phyloP scores from a whole-genome alignment of 2,329 filamentous ascomycete species.

The Parastagonospora nodorum region DNA sequence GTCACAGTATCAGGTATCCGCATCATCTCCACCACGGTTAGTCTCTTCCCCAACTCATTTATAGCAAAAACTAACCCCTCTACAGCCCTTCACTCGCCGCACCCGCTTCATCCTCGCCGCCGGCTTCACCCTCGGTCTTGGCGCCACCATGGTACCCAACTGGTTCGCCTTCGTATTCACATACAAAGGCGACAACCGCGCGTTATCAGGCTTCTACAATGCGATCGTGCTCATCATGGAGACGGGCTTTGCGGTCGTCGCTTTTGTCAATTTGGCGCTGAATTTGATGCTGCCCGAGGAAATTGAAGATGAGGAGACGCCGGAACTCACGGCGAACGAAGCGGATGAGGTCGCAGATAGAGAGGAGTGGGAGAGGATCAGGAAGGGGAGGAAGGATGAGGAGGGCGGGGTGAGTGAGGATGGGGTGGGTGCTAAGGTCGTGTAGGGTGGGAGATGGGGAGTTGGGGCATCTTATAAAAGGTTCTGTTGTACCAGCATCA shows the following conservation, averaged over 20 bases:
- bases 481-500: too few species aligned
- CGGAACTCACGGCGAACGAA: conserved; percentile 50
- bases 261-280: conserved; percentile 72
- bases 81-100: conserved; percentile 69
- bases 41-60: too few species aligned
- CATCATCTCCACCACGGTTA: conserved; percentile 68
- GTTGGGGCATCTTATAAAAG: too few species aligned
- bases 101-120: conserved; percentile 83
- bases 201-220: conserved; percentile 74
- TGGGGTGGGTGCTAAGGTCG: not conserved
- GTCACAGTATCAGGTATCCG: conserved; percentile 79
- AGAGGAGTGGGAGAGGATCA: conserved; percentile 49
- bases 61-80: too few species aligned
- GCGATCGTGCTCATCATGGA: conserved; percentile 59
- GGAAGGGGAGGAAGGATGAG: conserved; percentile 21
- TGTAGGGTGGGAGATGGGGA: too few species aligned
- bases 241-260: conserved; percentile 73
- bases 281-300: conserved; percentile 77
- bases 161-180: conserved; percentile 77
- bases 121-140: conserved; percentile 72
- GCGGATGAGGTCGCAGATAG: conserved; percentile 45
- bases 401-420: conserved; percentile 31
- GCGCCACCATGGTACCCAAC: conserved; percentile 53
- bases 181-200: conserved; percentile 69
- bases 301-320: conserved; percentile 65